Percentiles rank a stretch among this genome's conserved stretches.
phyloP scores from a whole-genome alignment of 2,329 filamentous ascomycete genomes.

The Aspergillus hiratsukae region DNA sequence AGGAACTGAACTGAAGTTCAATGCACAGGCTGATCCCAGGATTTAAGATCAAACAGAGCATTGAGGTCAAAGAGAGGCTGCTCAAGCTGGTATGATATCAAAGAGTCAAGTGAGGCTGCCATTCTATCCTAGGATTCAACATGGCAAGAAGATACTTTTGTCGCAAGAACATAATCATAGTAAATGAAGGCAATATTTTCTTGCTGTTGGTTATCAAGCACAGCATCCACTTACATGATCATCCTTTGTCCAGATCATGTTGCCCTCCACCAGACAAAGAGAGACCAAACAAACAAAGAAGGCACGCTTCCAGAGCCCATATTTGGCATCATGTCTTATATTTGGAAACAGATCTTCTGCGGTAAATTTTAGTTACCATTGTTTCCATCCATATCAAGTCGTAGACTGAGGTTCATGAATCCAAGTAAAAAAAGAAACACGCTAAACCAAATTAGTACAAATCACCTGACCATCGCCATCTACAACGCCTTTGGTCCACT shows the following conservation, averaged over 20 bases:
- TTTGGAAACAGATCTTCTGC: neutral
- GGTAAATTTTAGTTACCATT: neutral
- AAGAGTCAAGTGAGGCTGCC: neutral
- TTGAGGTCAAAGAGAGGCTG: neutral
- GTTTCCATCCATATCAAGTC: neutral
- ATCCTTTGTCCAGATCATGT: neutral
- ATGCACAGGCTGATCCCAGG: neutral
- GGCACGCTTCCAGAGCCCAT: neutral
- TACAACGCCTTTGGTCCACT: neutral
- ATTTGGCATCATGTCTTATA: neutral
- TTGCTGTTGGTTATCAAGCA: neutral
- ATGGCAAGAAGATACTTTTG: neutral
- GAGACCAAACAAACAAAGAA: neutral
- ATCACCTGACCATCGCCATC: neutral
- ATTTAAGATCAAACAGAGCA: neutral
- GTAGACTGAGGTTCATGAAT: neutral
- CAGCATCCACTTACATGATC: neutral
- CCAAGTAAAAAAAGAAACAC: neutral
- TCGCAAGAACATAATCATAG: neutral
- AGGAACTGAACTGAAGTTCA: neutral
- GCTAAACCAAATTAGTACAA: neutral
- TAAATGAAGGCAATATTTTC: neutral
- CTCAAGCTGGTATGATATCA: neutral
- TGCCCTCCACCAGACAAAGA: neutral
- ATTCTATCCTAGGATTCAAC: neutral